These are phyloP conservation scores for Flagelloscypha sp. DNA, from an alignment of 768 basidiomycete species.

Conservation along the genomic window DNA sequence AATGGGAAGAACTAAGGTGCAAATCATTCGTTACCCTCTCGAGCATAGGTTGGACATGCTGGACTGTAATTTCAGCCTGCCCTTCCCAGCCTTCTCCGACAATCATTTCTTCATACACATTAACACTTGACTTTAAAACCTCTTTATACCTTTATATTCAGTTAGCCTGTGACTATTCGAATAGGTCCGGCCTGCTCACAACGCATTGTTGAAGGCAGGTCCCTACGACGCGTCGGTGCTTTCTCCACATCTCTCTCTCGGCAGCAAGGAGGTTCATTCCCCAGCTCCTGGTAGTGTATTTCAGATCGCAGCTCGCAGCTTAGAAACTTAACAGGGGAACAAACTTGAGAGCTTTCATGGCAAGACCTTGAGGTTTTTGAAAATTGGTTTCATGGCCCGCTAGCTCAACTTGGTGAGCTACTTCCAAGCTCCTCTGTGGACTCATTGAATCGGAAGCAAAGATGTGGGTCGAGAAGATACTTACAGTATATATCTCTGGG, in stretches of 20 bases:
- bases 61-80: slow-evolving; percentile 20
- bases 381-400: slow-evolving; percentile 33
- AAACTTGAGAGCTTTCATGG: slow-evolving; percentile 24
- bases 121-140: slow-evolving; percentile 32
- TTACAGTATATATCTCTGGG: slow-evolving; percentile 32
- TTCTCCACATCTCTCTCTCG: slow-evolving; percentile 36
- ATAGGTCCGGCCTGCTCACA: slow-evolving; percentile 20
- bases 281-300: slow-evolving; percentile 27
- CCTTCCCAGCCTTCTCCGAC: slow-evolving; percentile 25
- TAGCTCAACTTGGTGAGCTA: slow-evolving; percentile 34
- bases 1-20: background rate
- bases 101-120: slow-evolving; percentile 33
- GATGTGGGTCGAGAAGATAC: too few relatives aligned
- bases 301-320: too few relatives aligned
- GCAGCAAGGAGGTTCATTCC: slow-evolving; percentile 38
- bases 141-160: slow-evolving; percentile 24
- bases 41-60: slow-evolving; percentile 24
- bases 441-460: too few relatives aligned
- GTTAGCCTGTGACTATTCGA: background rate
- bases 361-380: slow-evolving; percentile 26
- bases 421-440: slow-evolving; percentile 42
- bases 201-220: slow-evolving; percentile 33
- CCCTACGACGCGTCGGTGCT: slow-evolving; percentile 36
- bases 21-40: slow-evolving; percentile 23
- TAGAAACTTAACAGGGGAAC: slow-evolving; percentile 9